phyloP scores from a whole-genome alignment of 2,329 filamentous ascomycete species.

The Trichoderma harzianum region DNA sequence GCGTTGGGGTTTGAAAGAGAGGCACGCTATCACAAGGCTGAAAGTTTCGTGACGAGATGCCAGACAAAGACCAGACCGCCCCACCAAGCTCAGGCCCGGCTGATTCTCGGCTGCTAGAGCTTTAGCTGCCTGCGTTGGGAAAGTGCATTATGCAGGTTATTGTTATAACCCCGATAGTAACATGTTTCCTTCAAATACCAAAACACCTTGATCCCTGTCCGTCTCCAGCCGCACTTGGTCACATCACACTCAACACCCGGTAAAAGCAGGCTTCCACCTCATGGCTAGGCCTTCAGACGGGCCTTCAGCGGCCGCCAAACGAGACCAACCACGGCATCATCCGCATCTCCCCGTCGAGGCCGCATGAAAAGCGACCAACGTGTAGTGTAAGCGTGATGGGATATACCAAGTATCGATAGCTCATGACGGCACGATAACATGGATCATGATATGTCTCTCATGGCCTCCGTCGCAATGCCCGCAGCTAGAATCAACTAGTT shows the following conservation, averaged over 20 bases:
- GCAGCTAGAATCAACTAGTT: neutral
- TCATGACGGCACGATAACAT: neutral
- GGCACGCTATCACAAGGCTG: constrained; percentile 18
- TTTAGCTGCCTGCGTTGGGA: neutral
- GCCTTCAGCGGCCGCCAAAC: constrained; percentile 1
- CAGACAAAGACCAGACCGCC: constrained; percentile 6
- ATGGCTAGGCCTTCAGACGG: neutral
- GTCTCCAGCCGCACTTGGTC: neutral
- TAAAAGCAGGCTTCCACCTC: constrained; percentile 12
- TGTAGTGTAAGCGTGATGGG: constrained; percentile 4
- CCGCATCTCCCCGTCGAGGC: constrained; percentile 12
- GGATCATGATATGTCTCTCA: neutral
- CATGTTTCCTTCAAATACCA: neutral
- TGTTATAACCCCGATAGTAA: neutral
- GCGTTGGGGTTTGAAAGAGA: neutral
- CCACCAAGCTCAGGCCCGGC: neutral
- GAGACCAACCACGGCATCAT: constrained; percentile 16
- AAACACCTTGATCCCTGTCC: neutral
- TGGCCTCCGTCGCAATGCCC: constrained; percentile 1
- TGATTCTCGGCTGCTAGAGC: neutral
- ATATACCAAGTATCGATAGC: neutral
- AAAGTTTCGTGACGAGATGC: constrained; percentile 18
- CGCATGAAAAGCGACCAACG: constrained; percentile 18
- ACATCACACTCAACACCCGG: neutral
- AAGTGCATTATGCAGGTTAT: neutral